Evolutionary conservation across 2,329 filamentous ascomycete genomes (phyloP).

Genomic region (Tolypocladium pustulatum): DNA sequence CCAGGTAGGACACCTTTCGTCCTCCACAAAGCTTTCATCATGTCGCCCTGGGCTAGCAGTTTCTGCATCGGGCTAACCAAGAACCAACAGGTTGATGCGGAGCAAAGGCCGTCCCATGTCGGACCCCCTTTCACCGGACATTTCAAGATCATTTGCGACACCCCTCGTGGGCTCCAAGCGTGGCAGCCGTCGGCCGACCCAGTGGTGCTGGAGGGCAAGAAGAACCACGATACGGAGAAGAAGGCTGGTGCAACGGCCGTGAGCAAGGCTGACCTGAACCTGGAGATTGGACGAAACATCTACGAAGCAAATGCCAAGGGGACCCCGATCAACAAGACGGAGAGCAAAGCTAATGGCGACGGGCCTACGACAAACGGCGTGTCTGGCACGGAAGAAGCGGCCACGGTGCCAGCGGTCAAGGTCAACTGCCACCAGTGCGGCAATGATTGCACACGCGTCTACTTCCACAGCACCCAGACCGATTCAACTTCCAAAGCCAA

Average conservation of each 20-base stretch:
- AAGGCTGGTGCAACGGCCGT: conserved; percentile 56
- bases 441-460: conserved; percentile 67
- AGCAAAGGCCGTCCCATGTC: conserved; percentile 88
- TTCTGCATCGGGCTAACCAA: background rate
- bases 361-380: conserved; percentile 55
- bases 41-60: background rate
- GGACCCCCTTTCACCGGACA: conserved; percentile 95
- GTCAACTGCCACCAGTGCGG: conserved; percentile 86
- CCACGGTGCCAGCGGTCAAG: conserved; percentile 56
- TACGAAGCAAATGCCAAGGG: conserved; percentile 86
- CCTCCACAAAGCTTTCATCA: background rate
- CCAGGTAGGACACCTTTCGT: conserved; percentile 50
- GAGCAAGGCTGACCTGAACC: conserved; percentile 71
- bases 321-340: conserved; percentile 56
- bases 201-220: conserved; percentile 50
- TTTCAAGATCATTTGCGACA: conserved; percentile 93
- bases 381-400: conserved; percentile 44
- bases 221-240: conserved; percentile 58
- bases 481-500: conserved; percentile 57
- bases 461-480: conserved; percentile 47
- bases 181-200: conserved; percentile 86
- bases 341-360: conserved; percentile 69
- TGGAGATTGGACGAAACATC: conserved; percentile 90
- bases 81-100: conserved; percentile 70
- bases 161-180: conserved; percentile 83